phyloP scores from a whole-genome alignment of 1,284 basidiomycete genomes.

The Singerocomus inundabilis region DNA sequence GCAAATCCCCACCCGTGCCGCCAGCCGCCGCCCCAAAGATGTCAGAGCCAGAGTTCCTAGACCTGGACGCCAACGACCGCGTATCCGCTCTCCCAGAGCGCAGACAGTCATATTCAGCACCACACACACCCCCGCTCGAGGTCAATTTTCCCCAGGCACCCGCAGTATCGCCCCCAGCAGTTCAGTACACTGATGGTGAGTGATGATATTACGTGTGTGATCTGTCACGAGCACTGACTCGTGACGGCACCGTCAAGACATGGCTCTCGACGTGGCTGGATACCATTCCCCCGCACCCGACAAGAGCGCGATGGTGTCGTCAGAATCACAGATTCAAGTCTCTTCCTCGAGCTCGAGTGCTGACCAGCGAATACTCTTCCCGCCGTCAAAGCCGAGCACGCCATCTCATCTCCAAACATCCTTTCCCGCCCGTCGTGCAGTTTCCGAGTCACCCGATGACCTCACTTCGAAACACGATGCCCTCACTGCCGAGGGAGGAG shows the following conservation, averaged over 20 bases:
- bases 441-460: slow-evolving; percentile 29
- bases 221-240: not conserved
- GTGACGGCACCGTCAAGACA: slow-evolving; percentile 39
- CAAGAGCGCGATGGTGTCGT: slow-evolving; percentile 10
- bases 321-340: slow-evolving; percentile 6
- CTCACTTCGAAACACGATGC: slow-evolving; percentile 10
- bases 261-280: slow-evolving; percentile 65
- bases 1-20: slow-evolving; percentile 14
- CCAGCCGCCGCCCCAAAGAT: slow-evolving; percentile 35
- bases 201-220: slow-evolving; percentile 28
- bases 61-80: slow-evolving; percentile 27
- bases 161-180: slow-evolving; percentile 54
- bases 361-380: slow-evolving; percentile 22
- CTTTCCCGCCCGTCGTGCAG: slow-evolving; percentile 24
- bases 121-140: slow-evolving; percentile 25
- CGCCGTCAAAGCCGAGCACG: slow-evolving; percentile 12
- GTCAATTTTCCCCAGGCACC: slow-evolving; percentile 20
- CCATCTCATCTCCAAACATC: slow-evolving; percentile 26
- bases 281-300: slow-evolving; percentile 51
- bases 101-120: slow-evolving; percentile 29
- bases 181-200: slow-evolving; percentile 68
- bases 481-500: slow-evolving; percentile 1
- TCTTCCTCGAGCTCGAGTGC: slow-evolving; percentile 4
- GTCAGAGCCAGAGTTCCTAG: slow-evolving; percentile 33
- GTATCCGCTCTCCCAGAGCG: slow-evolving; percentile 20